Conservation (phyloP, 31 red algal species). For the Porphyra umbilicalis region DNA sequence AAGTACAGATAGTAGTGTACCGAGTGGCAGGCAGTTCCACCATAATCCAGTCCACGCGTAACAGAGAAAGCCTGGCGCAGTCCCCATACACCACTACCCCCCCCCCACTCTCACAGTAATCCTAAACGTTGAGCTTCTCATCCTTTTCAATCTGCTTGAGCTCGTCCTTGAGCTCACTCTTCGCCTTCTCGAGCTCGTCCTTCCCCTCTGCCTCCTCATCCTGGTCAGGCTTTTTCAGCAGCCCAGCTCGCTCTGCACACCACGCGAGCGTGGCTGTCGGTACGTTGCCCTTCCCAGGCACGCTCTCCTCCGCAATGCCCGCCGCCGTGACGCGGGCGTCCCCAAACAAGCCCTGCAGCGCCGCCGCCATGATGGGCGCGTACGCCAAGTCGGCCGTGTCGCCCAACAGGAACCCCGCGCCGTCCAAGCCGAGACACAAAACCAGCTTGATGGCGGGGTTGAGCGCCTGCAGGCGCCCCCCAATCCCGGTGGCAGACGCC, state of each 20-base stretch:
- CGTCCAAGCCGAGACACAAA: neutral
- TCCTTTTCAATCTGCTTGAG: no score
- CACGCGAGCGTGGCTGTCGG: slow-evolving; percentile 73
- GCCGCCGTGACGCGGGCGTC: slow-evolving; percentile 25
- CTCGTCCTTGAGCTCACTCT: no score
- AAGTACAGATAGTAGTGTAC: no score
- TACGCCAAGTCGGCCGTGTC: slow-evolving; percentile 41
- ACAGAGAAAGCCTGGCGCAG: no score
- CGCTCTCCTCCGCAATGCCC: slow-evolving; percentile 58
- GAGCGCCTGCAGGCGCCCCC: neutral
- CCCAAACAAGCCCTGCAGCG: slow-evolving; percentile 61
- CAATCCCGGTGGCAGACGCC: neutral
- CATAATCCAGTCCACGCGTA: no score
- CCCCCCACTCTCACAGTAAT: no score
- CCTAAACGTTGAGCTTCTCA: no score
- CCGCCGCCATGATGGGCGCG: slow-evolving; percentile 46
- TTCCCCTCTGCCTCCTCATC: neutral
- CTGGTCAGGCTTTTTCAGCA: slow-evolving; percentile 6
- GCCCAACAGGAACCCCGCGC: slow-evolving; percentile 8
- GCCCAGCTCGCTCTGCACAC: slow-evolving; percentile 43
- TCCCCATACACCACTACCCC: no score
- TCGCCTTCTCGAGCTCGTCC: neutral
- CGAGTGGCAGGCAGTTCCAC: no score
- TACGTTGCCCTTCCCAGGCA: slow-evolving; percentile 59
- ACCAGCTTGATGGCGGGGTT: neutral